phyloP scores from a whole-genome alignment of 1,284 basidiomycete species.

The Ganoderma meredithae region DNA sequence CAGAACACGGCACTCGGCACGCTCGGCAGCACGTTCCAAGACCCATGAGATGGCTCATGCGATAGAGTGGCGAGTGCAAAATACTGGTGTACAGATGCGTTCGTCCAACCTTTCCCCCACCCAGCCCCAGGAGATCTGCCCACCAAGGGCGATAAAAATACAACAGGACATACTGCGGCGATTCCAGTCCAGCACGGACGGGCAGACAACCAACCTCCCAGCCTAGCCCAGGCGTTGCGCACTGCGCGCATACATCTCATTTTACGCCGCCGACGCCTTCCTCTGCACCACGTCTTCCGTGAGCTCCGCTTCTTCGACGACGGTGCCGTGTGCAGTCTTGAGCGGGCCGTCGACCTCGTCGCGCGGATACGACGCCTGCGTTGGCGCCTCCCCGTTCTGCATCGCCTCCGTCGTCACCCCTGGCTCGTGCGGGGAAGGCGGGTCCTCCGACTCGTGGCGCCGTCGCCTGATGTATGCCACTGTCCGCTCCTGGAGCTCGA shows the following conservation, averaged over 20 bases:
- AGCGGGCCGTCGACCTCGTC: constrained; percentile 56
- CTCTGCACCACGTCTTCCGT: constrained; percentile 20
- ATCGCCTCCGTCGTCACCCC: constrained; percentile 29
- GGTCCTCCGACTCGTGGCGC: constrained; percentile 42
- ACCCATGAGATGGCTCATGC: background rate
- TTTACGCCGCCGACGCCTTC: constrained; percentile 10
- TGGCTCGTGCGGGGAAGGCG: constrained; percentile 28
- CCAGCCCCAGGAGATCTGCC: background rate
- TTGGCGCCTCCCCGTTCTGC: constrained; percentile 23
- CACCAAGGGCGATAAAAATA: constrained; percentile 10
- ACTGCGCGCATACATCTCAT: background rate
- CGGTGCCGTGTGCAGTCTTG: constrained; percentile 28
- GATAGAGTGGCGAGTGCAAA: background rate
- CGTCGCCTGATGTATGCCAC: constrained; percentile 48
- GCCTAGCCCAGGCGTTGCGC: background rate
- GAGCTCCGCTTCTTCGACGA: constrained; percentile 21
- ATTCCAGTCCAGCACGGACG: background rate
- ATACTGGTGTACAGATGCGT: background rate
- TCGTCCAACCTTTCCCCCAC: background rate
- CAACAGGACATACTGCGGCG: constrained; percentile 10
- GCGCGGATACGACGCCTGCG: constrained; percentile 45
- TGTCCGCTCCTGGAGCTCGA: constrained; percentile 48
- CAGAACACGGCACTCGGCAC: background rate
- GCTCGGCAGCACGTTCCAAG: background rate
- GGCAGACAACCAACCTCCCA: background rate